phyloP scores from a whole-genome alignment of 2,329 filamentous ascomycete genomes.

The Albifimbria verrucaria region DNA sequence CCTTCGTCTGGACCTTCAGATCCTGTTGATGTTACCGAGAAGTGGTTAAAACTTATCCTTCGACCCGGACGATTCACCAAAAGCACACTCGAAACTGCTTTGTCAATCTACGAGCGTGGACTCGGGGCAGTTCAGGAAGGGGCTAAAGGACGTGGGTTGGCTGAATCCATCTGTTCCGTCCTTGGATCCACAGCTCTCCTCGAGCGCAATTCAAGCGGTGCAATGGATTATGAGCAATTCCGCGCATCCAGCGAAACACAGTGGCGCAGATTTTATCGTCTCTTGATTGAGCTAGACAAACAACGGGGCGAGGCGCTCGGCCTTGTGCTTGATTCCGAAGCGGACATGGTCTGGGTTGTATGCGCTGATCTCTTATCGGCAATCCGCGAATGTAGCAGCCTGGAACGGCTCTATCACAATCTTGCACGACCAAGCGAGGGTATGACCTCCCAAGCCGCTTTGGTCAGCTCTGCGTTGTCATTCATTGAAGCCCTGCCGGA shows the following conservation, averaged over 20 bases:
- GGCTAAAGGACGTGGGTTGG: constrained; percentile 54
- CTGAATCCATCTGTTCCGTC: constrained; percentile 72
- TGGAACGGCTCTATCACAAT: constrained; percentile 77
- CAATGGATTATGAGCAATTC: constrained; percentile 74
- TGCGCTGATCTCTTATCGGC: constrained; percentile 78
- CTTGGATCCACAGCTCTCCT: constrained; percentile 68
- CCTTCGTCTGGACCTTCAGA: constrained; percentile 61
- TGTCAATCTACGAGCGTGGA: constrained; percentile 75
- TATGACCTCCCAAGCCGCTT: constrained; percentile 52
- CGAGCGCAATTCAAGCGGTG: constrained; percentile 57
- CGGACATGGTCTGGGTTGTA: constrained; percentile 77
- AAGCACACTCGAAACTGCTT: constrained; percentile 76
- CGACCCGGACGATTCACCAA: constrained; percentile 78
- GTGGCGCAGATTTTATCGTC: constrained; percentile 86
- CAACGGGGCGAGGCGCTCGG: constrained; percentile 79
- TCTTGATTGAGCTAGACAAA: constrained; percentile 82
- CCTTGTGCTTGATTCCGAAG: constrained; percentile 67
- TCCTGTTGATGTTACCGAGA: constrained; percentile 69
- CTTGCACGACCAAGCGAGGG: constrained; percentile 47
- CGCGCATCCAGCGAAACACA: constrained; percentile 72
- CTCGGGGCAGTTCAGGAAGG: constrained; percentile 33
- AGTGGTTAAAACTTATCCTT: constrained; percentile 83
- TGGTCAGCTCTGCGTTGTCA: constrained; percentile 66
- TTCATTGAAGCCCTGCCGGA: constrained; percentile 71
- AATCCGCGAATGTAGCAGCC: constrained; percentile 72